Percentiles rank a stretch among this genome's conserved stretches.
Evolutionary conservation across 2,329 filamentous ascomycete genomes (phyloP).

Genomic region (Penicillium frequentans): DNA sequence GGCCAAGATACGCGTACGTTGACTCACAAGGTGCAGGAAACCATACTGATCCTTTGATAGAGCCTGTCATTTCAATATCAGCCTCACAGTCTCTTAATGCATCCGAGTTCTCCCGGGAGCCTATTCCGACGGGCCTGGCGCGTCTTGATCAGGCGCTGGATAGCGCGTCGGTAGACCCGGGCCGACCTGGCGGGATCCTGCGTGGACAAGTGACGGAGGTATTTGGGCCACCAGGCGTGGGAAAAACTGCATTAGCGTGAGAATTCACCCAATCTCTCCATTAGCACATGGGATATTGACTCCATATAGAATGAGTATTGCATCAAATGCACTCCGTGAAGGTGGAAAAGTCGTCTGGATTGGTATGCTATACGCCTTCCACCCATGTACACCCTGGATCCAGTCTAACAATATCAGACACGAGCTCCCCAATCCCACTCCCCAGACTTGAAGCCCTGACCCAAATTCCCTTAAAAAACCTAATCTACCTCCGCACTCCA

Average conservation of each 20-base stretch:
- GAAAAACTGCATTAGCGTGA: constrained; percentile 82
- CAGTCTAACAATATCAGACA: constrained; percentile 39
- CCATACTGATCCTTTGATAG: constrained; percentile 18
- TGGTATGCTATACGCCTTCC: constrained; percentile 55
- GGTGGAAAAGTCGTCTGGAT: constrained; percentile 75
- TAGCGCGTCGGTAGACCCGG: constrained; percentile 8
- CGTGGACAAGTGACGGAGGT: constrained; percentile 81
- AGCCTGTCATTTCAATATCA: constrained; percentile 33
- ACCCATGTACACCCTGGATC: background rate
- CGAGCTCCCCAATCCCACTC: constrained; percentile 50
- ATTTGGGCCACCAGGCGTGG: constrained; percentile 81
- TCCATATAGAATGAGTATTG: constrained; percentile 66
- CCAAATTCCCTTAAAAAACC: constrained; percentile 41
- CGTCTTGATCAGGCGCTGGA: constrained; percentile 46
- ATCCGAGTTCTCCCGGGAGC: constrained; percentile 18
- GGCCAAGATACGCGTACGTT: constrained; percentile 32
- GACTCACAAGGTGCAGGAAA: background rate
- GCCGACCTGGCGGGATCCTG: constrained; percentile 56
- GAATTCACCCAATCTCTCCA: constrained; percentile 23
- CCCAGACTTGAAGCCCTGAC: constrained; percentile 52
- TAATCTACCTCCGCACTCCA: constrained; percentile 64
- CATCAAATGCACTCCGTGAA: constrained; percentile 61
- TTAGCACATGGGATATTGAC: constrained; percentile 10
- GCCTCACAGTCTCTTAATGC: constrained; percentile 39
- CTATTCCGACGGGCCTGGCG: constrained; percentile 46